Evolutionary conservation across 352 stramenopile genomes (phyloP), one percentile per base, ranked within the genome.

Genomic region (Phytophthora hibernalis): DNA sequence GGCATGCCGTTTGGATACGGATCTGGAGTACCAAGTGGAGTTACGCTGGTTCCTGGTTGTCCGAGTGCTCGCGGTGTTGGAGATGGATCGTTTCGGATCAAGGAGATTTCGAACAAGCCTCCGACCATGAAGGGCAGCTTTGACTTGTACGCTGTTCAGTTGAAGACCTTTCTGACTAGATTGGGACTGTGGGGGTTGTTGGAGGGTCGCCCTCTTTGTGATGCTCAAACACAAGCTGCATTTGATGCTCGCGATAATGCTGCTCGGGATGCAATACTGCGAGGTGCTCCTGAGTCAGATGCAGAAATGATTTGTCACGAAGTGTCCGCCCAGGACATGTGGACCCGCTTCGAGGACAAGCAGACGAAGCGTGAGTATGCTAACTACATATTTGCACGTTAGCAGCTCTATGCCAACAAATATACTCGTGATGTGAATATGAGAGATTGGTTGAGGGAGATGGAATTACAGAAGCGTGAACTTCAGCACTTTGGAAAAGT

Each of bases 221-320:
- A 65, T 21, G 13, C 24, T 3, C 2, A 31, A 1, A 6, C 1
- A 6, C 59, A 61, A 54, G 30, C 22, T 26, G 15, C 3, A 3
- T 52, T 61, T 54, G 24, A 61, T 30, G 60, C 35, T 54, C 50
- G 51, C 26, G 50, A 60, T 26, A 67, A 67, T 15, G 50, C 50
- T 35, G 33, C 50, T 38, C 18, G 50, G 0, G 59, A 31, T 5
- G 50, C 59, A 3, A 67, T 61, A 9, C 16, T 66, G 21, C 31
- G 40, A 44, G 50, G 59, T 3, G 31, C 61, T 9, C 50, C 42
- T 8, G 28, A 42, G 9, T 8, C 20, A 4, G 59, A 61, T 51
- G 59, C 50, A 20, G 31, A 67, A 21, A 60, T 60, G 59, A 50
- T 67, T 20, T 67, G 59, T 44, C 50, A 55, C 35, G 59, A 67